These are phyloP conservation scores for Saprolegnia diclina DNA, from an alignment of 352 stramenopile genomes.

Conservation along the genomic window DNA sequence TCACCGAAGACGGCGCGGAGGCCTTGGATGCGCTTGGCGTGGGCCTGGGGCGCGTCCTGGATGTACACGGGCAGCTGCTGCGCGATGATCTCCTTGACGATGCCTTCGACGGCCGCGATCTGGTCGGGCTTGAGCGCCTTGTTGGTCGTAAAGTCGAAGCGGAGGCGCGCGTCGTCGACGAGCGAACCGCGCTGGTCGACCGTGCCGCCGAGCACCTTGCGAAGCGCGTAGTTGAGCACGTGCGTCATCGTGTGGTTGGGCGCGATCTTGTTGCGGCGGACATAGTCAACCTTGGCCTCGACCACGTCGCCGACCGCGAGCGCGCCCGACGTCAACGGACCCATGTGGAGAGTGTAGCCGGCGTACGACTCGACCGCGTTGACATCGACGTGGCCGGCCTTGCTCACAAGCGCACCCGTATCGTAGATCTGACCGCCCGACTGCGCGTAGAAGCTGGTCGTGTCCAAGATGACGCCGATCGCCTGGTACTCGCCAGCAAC, in stretches of 20 bases:
- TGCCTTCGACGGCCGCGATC: slow-evolving; percentile 59
- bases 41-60: slow-evolving; percentile 88
- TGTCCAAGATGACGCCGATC: slow-evolving; percentile 96
- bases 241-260: slow-evolving; percentile 99
- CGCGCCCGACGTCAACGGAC: slow-evolving; percentile 54
- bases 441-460: slow-evolving; percentile 98
- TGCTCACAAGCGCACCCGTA: slow-evolving; percentile 64
- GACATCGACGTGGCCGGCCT: slow-evolving; percentile 49
- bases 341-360: slow-evolving; percentile 95
- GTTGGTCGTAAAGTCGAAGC: slow-evolving; percentile 98
- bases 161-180: slow-evolving; percentile 94
- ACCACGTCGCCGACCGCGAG: slow-evolving; percentile 86
- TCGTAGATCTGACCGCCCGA: slow-evolving; percentile 96
- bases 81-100: slow-evolving; percentile 86
- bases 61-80: slow-evolving; percentile 89
- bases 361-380: slow-evolving; percentile 93
- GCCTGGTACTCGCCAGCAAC: slow-evolving; percentile 73
- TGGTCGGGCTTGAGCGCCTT: slow-evolving; percentile 89
- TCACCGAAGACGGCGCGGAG: slow-evolving; percentile 98
- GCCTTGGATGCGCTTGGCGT: slow-evolving; percentile 93
- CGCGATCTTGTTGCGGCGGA: slow-evolving; percentile 86
- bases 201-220: slow-evolving; percentile 89
- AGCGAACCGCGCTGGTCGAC: slow-evolving; percentile 97
- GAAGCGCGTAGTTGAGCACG: slow-evolving; percentile 96
- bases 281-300: slow-evolving; percentile 92